Percentiles rank a stretch among this genome's conserved stretches.
phyloP scores from a whole-genome alignment of 441 rosid genomes.

The Bruguiera hainesii region DNA sequence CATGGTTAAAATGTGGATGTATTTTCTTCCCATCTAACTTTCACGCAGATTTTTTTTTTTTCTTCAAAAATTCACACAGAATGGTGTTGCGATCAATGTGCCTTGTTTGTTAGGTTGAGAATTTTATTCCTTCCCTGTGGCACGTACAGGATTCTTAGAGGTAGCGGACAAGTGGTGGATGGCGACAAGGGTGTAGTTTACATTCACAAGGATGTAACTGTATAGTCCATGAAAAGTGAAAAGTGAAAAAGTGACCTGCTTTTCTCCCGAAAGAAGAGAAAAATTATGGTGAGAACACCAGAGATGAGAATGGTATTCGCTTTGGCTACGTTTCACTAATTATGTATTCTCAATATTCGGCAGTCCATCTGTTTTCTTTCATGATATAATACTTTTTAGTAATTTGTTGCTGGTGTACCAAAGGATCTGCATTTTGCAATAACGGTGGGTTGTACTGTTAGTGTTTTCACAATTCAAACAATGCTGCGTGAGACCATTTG shows the following conservation, averaged over 20 bases:
- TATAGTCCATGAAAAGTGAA: not conserved
- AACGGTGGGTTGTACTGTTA: too few species aligned
- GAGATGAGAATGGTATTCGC: too few species aligned
- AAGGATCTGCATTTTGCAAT: too few species aligned
- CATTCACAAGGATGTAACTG: constrained; percentile 56
- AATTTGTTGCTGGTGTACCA: too few species aligned
- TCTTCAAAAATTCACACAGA: not conserved
- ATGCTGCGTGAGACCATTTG: too few species aligned
- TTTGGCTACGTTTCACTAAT: too few species aligned
- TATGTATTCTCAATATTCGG: too few species aligned
- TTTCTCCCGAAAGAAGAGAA: not conserved
- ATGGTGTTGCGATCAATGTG: not conserved
- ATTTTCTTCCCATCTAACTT: too few species aligned
- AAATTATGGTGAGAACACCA: not conserved
- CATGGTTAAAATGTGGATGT: too few species aligned
- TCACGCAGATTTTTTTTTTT: not conserved
- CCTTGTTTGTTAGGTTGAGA: not conserved
- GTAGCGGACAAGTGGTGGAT: constrained; percentile 82
- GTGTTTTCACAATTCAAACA: too few species aligned
- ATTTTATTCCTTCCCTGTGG: not conserved
- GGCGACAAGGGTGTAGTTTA: constrained; percentile 72
- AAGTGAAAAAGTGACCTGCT: not conserved
- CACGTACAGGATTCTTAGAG: constrained; percentile 73
- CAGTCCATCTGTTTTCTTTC: too few species aligned
- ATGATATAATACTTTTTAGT: too few species aligned